Base-by-base conservation (phyloP, 495 filamentous ascomycete species). In the Aspergillus olivimuriae region DNA sequence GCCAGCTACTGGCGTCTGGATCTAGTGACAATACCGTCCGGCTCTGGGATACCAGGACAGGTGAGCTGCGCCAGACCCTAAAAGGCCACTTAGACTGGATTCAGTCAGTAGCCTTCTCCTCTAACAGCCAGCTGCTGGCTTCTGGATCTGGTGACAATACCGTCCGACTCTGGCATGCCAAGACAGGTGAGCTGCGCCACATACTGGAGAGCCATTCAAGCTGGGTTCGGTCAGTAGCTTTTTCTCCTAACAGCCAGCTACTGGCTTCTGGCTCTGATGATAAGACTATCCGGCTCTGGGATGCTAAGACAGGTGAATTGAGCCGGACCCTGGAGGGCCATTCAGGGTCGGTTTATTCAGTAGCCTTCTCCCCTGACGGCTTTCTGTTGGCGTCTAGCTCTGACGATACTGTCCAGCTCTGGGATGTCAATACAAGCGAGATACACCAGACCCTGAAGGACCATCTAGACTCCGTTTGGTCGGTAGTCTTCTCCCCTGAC, bases 261-360 rank as follows among this genome's bases (percentile, higher is more conserved):
- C 12, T 69, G 0, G 56, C 47, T 12, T 68, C 61, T 22, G 51
- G 23, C 17, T 63, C 52, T n/a, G 4, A 30, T 33, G 51, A 67
- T 38, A 46, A 51, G 2, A 67, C 61, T 28, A 38, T 61, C 11
- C 46, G 60, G 48, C 45, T 69, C 43, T 48, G 39, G 39, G 39
- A 43, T 48, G 34, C 32, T 16, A 34, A 15, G 6, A 41, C 45
- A 16, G 38, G 45, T 5, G n/a, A 4, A 7, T 16, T 42, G 8
- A 18, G 40, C 12, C 37, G 43, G 24, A 55, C 43, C 2, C 41
- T 60, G 34, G 31, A 48, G 44, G 47, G 56, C 26, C 58, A 62
- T 48, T 20, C 31, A 4, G 44, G 38, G n/a, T 34, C 1, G 41
- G 39, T 61, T 24, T 38, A 17, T 2, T 43, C 47, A 31, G 41